Evolutionary conservation across 306 rosid genomes (phyloP), one percentile per base, ranked within the genome.

Genomic region (Spatholobus suberectus): DNA sequence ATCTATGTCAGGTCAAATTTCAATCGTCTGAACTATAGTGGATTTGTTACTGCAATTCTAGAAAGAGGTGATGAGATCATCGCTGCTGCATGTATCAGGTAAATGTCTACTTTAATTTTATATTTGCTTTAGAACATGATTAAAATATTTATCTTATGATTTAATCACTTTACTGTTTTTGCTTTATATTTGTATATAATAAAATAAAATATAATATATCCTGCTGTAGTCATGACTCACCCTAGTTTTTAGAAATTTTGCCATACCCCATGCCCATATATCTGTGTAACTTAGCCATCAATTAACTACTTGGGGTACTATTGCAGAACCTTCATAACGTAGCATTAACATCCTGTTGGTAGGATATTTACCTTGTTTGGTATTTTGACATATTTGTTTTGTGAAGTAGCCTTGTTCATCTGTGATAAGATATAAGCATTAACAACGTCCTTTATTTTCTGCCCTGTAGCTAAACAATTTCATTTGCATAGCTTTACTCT

Each of bases 51-150:
- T 86, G 92, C 90, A 61, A 86, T 92, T 87, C 92, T 95, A 44
- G 96, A 93, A 86, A 93, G 91, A 89, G 96, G 89, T 83, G 96
- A 95, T 7, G 98, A 95, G 89, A 84, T 95, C 5, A 75, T 92
- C 41, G 73, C 57, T 85, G 96, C 92, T 11, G 98, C 98, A 52
- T 85, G 96, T 78, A 81, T 95, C 65, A 89, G 98, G 98, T 95
- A 90, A 47, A 85, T 83, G 32, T 52, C 57, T 77, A 41, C 71
- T 44, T 69, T 8, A 44, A 44, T 72, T 74, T 68, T 32, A 34
- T 71, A 12, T 59, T 81, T 27, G n/a, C n/a, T n/a, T 29, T 62
- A 62, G 5, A 34, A 6, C 14, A 32, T 37, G 13, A 66, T 66
- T 17, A 66, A 66, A 37, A 9, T 66, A 66, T 9, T 66, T 37